Conservation (phyloP, 306 rosid genomes). For the Corylus heterophylla region DNA sequence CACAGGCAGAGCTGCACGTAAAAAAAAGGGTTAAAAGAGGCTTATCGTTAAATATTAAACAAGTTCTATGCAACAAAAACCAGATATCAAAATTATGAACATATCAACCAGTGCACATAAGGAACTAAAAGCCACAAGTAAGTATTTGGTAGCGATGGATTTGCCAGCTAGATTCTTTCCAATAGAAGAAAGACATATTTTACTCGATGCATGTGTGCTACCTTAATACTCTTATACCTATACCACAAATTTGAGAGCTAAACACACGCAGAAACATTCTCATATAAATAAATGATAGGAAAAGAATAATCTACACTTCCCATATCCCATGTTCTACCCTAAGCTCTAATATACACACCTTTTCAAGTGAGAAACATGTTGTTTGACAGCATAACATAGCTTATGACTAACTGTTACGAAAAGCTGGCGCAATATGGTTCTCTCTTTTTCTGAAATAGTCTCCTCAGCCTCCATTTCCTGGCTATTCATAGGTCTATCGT, state of each 20-base stretch:
- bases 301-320: neutral
- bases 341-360: constrained; percentile 39
- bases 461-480: constrained; percentile 5
- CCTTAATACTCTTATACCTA: neutral
- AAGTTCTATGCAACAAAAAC: no score
- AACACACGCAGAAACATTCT: no score
- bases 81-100: no score
- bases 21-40: neutral
- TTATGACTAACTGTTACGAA: constrained; percentile 85
- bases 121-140: no score
- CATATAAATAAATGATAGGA: no score
- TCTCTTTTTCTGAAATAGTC: constrained; percentile 22
- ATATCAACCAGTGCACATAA: no score
- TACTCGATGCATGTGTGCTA: neutral
- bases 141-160: neutral
- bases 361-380: constrained; percentile 63
- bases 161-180: neutral
- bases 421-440: constrained; percentile 50
- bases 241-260: neutral
- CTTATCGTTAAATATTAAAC: neutral
- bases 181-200: neutral
- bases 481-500: constrained; percentile 16
- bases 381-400: constrained; percentile 66
- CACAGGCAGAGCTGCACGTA: no score
- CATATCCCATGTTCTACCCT: no score